A percentile compares a stretch with the other conserved stretches of the same genome.
Evolutionary conservation across 139 green algal genomes (phyloP).

Genomic region (Picochlorum costavermella): DNA sequence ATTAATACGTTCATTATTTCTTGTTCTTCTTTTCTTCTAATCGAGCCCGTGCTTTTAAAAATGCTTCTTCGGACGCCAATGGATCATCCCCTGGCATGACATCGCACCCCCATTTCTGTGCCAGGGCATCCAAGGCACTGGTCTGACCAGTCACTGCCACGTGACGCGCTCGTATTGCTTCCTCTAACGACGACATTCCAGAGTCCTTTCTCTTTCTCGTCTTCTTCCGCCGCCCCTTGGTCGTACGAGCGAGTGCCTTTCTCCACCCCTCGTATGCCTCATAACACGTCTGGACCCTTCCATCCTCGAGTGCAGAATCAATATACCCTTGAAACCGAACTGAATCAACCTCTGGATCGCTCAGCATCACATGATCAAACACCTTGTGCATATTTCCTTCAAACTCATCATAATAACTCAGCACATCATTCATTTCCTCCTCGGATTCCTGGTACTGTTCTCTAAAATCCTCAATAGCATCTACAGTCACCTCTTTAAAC

Average conservation of each 20-base stretch:
- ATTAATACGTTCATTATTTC: background rate
- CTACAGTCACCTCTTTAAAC: conserved; percentile 59
- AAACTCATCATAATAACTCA: conserved; percentile 62
- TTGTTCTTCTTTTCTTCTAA: conserved; percentile 9
- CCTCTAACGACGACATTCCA: background rate
- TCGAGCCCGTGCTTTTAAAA: conserved; percentile 23
- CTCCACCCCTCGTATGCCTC: conserved; percentile 42
- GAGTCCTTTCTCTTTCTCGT: background rate
- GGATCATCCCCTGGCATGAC: background rate
- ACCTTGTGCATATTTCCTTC: conserved; percentile 74
- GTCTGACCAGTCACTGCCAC: conserved; percentile 11
- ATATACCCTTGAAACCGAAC: conserved; percentile 75
- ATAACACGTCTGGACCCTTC: conserved; percentile 28
- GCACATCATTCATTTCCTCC: conserved; percentile 69
- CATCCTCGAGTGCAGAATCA: conserved; percentile 47
- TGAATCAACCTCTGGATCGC: conserved; percentile 52
- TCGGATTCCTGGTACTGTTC: conserved; percentile 57
- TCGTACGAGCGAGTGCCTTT: conserved; percentile 7
- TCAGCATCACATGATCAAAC: conserved; percentile 80
- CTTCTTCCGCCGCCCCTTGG: background rate
- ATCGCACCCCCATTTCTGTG: conserved; percentile 24
- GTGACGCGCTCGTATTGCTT: conserved; percentile 25
- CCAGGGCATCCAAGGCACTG: conserved; percentile 27
- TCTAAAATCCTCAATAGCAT: conserved; percentile 54
- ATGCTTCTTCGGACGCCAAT: conserved; percentile 39